phyloP scores from a whole-genome alignment of 2,329 filamentous ascomycete species.

The Aspergillus sp. region DNA sequence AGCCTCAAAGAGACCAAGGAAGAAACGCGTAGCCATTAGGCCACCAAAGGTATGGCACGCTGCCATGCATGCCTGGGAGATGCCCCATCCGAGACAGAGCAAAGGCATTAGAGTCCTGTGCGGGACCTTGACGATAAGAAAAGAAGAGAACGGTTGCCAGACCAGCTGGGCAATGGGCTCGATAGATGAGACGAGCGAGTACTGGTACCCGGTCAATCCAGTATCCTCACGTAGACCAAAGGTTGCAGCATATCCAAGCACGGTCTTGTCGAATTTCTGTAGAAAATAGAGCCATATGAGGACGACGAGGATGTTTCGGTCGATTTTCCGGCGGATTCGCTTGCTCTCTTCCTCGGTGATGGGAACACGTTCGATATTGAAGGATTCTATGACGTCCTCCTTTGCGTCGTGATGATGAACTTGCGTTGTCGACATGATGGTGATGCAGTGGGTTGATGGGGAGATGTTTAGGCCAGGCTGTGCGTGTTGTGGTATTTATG shows the following conservation, averaged over 20 bases:
- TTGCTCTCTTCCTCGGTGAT: slow-evolving; percentile 50
- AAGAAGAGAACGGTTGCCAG: slow-evolving; percentile 65
- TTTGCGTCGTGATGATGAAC: too few relatives aligned
- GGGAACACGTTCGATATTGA: slow-evolving; percentile 27
- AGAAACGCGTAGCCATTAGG: slow-evolving; percentile 56
- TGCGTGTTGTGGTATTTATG: too few relatives aligned
- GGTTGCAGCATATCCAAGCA: slow-evolving; percentile 62
- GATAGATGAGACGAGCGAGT: slow-evolving; percentile 63
- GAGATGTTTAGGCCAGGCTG: too few relatives aligned
- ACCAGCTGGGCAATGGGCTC: slow-evolving; percentile 63
- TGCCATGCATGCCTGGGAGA: slow-evolving; percentile 54
- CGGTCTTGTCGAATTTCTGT: slow-evolving; percentile 62
- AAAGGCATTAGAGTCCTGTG: slow-evolving; percentile 62
- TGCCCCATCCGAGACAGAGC: slow-evolving; percentile 54
- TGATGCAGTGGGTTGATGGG: too few relatives aligned
- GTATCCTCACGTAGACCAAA: slow-evolving; percentile 59
- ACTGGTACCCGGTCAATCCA: slow-evolving; percentile 57
- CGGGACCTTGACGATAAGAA: slow-evolving; percentile 65
- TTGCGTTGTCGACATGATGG: too few relatives aligned
- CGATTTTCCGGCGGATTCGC: slow-evolving; percentile 65
- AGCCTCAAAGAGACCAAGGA: slow-evolving; percentile 58
- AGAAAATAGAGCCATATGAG: slow-evolving; percentile 54
- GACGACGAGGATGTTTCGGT: slow-evolving; percentile 59
- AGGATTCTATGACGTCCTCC: too few relatives aligned
- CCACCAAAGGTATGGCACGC: slow-evolving; percentile 52